Base-by-base conservation (phyloP, 2,329 filamentous ascomycete species). In the Colletotrichum graminicola region DNA sequence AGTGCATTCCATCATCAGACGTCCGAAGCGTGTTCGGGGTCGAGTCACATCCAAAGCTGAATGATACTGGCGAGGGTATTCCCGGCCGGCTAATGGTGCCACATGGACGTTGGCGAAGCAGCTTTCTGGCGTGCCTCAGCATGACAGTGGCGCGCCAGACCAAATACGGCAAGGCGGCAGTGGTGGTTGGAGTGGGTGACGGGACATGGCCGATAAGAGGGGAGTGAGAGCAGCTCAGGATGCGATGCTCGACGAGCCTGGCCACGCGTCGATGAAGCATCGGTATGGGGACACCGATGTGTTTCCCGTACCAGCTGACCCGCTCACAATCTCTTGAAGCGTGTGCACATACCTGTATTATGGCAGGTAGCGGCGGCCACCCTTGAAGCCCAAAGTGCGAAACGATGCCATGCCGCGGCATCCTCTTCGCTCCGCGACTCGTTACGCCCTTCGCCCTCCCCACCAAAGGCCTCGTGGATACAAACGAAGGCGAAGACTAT, bases 301-400 rank as follows among this genome's bases (percentile, higher is more conserved):
- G 67, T 43, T 39, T 62, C 63, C 67, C 67, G 67, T 67, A 8
- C 32, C 47, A 47, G 52, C 43, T 36, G 64, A 68, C 68, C 68
- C 69, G 60, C 69, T 34, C 54, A 72, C 66, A 68, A 68, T 60
- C 69, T 69, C 69, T 47, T 54, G 52, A 64, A 61, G 65, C 29
- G 26, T 21, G 26, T 21, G 16, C 21, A 32, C n/a, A 3, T 7
- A n/a, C n/a, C n/a, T n/a, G n/a, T n/a, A n/a, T n/a, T n/a, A n/a
- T n/a, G n/a, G 45, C 57, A 43, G 39, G 55, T 45, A 55, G 65
- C 41, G 60, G 29, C 45, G 45, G 54, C 54, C 60, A 64, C 69
- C 68, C 59, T 54, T 49, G 59, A 63, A 43, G 43, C 3, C 36
- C 36, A 36, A 41, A 47, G 65, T 60, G 65, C 59, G 65, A 60